Conservation (phyloP, 1,139 yeast genomes). For the Scheffersomyces lignicola region DNA sequence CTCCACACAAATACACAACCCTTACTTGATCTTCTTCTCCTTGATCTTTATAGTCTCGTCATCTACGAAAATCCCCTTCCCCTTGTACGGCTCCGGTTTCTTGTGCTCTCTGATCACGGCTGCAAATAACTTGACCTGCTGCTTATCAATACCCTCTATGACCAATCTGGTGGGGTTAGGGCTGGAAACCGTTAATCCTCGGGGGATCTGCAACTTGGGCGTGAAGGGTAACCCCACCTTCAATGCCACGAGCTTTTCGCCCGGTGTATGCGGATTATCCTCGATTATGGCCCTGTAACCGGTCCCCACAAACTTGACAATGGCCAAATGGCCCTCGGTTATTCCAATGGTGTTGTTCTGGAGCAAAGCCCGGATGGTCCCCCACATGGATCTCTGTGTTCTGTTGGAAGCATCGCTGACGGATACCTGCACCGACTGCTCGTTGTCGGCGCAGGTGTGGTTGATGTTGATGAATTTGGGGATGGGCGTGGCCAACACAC, state of each 20-base stretch:
- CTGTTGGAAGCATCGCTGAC: constrained; percentile 60
- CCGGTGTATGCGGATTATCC: constrained; percentile 39
- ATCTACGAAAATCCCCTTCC: constrained; percentile 93
- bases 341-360: constrained; percentile 84
- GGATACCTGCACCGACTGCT: constrained; percentile 47
- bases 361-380: constrained; percentile 80
- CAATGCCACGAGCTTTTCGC: constrained; percentile 62
- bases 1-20: too few species aligned
- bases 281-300: constrained; percentile 89
- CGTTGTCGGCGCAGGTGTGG: constrained; percentile 9
- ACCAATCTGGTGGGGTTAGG: constrained; percentile 90
- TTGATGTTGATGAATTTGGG: constrained; percentile 68
- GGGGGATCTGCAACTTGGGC: constrained; percentile 77
- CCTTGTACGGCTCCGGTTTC: constrained; percentile 98
- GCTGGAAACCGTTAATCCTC: constrained; percentile 67
- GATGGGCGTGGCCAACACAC: constrained; percentile 59
- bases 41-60: constrained; percentile 88
- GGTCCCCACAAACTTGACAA: constrained; percentile 90
- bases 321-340: constrained; percentile 87
- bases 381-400: constrained; percentile 91
- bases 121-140: constrained; percentile 84
- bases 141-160: constrained; percentile 85
- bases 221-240: constrained; percentile 74
- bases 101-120: constrained; percentile 82
- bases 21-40: constrained; percentile 86